phyloP scores from a whole-genome alignment of 345 rosid genomes.

The Erucastrum elatum region DNA sequence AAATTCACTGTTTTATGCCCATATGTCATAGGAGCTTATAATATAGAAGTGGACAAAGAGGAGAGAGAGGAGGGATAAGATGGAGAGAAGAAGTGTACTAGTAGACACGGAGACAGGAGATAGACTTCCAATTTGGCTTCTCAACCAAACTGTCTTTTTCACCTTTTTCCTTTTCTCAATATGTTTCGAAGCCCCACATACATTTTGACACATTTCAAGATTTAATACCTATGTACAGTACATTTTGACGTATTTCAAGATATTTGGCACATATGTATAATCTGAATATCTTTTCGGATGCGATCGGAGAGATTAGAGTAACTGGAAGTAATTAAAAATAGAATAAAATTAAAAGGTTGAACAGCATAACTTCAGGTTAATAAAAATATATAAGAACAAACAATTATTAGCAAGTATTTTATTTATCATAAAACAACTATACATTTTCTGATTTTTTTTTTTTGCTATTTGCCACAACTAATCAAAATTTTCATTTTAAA shows the following conservation, averaged over 20 bases:
- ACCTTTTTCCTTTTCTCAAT: neutral
- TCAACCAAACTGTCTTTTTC: constrained; percentile 34
- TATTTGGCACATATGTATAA: too few species aligned
- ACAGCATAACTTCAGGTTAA: neutral
- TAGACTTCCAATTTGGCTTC: constrained; percentile 34
- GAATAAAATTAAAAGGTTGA: too few species aligned
- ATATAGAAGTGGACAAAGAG: neutral
- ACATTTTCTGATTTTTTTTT: neutral
- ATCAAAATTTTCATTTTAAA: neutral
- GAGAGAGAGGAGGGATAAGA: constrained; percentile 24
- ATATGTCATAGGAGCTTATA: neutral
- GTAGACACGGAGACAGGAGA: constrained; percentile 11
- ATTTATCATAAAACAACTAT: neutral
- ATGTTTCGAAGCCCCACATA: neutral
- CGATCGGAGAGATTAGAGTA: too few species aligned
- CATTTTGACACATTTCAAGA: neutral
- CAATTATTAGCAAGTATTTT: neutral
- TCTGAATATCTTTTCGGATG: too few species aligned
- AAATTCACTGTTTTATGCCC: neutral
- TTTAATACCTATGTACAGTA: neutral
- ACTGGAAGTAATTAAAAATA: too few species aligned
- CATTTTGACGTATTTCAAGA: too few species aligned
- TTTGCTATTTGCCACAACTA: neutral
- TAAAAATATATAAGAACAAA: neutral
- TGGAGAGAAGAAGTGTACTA: constrained; percentile 6